These are phyloP conservation scores for Gossypium davidsonii DNA, from an alignment of 441 rosid species.

Conservation along the genomic window DNA sequence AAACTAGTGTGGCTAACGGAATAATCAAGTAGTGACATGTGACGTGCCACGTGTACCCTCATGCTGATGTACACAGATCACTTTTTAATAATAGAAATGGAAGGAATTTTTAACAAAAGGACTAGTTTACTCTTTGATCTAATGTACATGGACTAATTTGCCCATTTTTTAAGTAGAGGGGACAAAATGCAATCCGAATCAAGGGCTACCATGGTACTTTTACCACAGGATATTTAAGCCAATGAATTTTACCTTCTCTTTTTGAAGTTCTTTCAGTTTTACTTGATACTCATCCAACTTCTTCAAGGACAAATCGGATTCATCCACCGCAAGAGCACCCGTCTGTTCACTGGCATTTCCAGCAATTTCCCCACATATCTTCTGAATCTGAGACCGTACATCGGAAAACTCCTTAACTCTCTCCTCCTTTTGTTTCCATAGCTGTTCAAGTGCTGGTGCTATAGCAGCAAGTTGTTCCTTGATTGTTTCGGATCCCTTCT, in stretches of 20 bases:
- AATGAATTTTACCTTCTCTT: slow-evolving; percentile 61
- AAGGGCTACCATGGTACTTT: too few relatives aligned
- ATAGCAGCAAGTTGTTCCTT: slow-evolving; percentile 90
- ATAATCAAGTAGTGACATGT: too few relatives aligned
- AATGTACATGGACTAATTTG: too few relatives aligned
- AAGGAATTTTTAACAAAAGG: too few relatives aligned
- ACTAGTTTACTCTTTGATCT: too few relatives aligned
- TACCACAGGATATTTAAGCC: background rate
- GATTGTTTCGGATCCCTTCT: slow-evolving; percentile 73
- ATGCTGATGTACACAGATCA: too few relatives aligned
- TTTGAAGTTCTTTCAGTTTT: slow-evolving; percentile 87
- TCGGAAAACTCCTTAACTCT: slow-evolving; percentile 81
- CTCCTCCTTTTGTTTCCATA: slow-evolving; percentile 88
- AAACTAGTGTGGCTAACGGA: too few relatives aligned
- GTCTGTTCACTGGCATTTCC: slow-evolving; percentile 46
- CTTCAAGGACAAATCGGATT: slow-evolving; percentile 73
- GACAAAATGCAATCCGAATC: too few relatives aligned
- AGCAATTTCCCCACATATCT: slow-evolving; percentile 82
- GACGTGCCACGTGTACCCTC: too few relatives aligned
- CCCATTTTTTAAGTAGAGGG: too few relatives aligned
- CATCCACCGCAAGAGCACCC: slow-evolving; percentile 61
- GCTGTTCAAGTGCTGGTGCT: slow-evolving; percentile 81
- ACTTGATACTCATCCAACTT: slow-evolving; percentile 72
- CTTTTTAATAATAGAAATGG: too few relatives aligned
- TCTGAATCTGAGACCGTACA: slow-evolving; percentile 81